phyloP scores from a whole-genome alignment of 2,329 filamentous ascomycete genomes.

The Microdochium paspali region DNA sequence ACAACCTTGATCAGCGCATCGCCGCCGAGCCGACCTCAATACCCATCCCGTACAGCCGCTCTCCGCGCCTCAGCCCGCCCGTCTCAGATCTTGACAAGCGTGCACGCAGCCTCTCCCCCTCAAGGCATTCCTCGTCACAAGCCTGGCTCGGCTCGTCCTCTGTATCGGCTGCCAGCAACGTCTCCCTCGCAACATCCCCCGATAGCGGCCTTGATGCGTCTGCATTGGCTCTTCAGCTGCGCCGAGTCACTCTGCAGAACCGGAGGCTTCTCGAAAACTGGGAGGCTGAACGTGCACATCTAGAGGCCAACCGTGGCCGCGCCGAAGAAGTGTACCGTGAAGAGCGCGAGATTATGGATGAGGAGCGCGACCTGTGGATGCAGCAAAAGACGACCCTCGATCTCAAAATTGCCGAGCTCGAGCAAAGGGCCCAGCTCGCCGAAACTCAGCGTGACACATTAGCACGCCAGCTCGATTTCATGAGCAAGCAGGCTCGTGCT shows the following conservation, averaged over 20 bases:
- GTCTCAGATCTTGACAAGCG: conserved; percentile 11
- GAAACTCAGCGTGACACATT: conserved; percentile 9
- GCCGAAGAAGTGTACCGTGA: conserved; percentile 47
- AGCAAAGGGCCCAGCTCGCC: conserved; percentile 20
- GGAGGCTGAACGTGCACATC: conserved; percentile 42
- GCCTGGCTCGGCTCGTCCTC: conserved; percentile 10
- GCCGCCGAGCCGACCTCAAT: conserved; percentile 13
- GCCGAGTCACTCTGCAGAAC: conserved; percentile 12
- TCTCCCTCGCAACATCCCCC: conserved; percentile 8
- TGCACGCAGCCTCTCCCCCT: conserved; percentile 22
- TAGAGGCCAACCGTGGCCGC: conserved; percentile 42
- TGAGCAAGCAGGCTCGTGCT: conserved; percentile 1
- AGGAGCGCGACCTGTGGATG: conserved; percentile 36
- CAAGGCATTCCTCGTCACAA: conserved; percentile 13
- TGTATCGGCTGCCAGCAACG: conserved; percentile 6
- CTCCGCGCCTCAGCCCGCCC: conserved; percentile 12
- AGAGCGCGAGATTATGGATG: conserved; percentile 43
- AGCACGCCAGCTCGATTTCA: not conserved
- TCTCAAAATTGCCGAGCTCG: conserved; percentile 29
- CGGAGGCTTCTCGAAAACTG: conserved; percentile 32
- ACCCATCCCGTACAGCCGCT: conserved; percentile 11
- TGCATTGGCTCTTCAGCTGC: conserved; percentile 9
- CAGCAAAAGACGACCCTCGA: conserved; percentile 31
- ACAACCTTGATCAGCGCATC: conserved; percentile 15
- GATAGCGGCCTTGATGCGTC: conserved; percentile 5